Evolutionary conservation across 305 asterid genomes (phyloP), one percentile per base, ranked within the genome.

Genomic region (Fraxinus velutina): DNA sequence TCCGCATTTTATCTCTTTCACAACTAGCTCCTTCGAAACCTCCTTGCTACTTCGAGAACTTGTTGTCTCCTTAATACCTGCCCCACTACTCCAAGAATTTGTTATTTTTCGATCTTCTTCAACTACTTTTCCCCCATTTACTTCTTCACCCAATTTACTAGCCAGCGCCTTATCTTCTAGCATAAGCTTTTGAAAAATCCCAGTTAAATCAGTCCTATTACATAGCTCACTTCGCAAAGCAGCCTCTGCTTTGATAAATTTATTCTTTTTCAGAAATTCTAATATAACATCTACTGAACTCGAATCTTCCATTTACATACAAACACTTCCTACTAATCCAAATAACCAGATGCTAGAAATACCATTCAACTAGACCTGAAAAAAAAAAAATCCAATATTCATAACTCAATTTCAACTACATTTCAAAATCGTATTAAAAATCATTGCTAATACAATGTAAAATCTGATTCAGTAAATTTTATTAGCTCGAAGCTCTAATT

Each of bases 1-100:
- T 55, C 94, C 94, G 57, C 92, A 91, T 86, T 92, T 96, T 55
- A 95, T 93, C 87, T 94, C 99, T 87, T 96, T 96, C 81, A 93
- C 91, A 80, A 96, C 90, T 76, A 94, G 90, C 92, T 94, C 99
- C 86, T 91, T 91, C 0, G 90, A 91, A 19, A 83, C 83, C 64
- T 88, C 94, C 10, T 80, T 73, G 79, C 80, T 80, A 83, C 84
- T 84, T 29, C 83, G 82, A 57, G 89, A 83, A 85, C 79, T 86
- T 52, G 84, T 77, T 13, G 84, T 75, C 70, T 84, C 92, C 83
- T 89, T 84, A 24, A 77, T 72, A 84, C 79, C 83, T 79, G 84
- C 92, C 76, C 81, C 91, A 83, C 78, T 85, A 39, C 70, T 82
- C 80, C 80, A 36, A 50, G 85, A 81, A 86, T 81, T 81, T 34